Evolutionary conservation across 768 basidiomycete genomes (phyloP).

Genomic region (Sistotremastrum suecicum): DNA sequence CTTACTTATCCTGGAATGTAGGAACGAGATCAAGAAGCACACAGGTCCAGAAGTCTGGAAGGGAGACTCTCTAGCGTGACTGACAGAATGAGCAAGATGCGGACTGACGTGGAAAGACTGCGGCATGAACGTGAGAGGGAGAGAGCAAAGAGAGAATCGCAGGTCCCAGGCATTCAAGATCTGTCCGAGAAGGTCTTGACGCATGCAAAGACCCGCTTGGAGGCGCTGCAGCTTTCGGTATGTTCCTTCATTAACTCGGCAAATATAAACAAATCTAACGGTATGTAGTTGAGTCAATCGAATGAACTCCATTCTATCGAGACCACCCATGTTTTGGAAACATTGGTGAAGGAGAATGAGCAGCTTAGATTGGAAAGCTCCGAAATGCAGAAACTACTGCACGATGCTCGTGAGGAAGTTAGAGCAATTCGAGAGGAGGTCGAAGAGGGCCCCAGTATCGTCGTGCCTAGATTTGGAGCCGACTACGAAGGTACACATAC

Average conservation of each 20-base stretch:
- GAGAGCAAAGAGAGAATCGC: slow-evolving; percentile 37
- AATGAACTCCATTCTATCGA: slow-evolving; percentile 17
- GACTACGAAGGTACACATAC: too few species aligned
- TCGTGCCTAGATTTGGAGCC: slow-evolving; percentile 8
- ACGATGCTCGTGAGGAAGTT: slow-evolving; percentile 66
- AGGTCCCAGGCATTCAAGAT: slow-evolving; percentile 44
- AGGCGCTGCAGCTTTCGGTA: slow-evolving; percentile 46
- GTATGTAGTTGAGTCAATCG: background rate
- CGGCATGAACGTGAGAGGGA: slow-evolving; percentile 71
- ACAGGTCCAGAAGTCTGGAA: too few species aligned
- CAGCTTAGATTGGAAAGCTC: slow-evolving; percentile 66
- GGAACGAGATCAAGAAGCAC: too few species aligned
- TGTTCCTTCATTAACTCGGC: slow-evolving; percentile 11
- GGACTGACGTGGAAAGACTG: slow-evolving; percentile 12
- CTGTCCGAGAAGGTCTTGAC: slow-evolving; percentile 52
- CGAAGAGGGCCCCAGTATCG: slow-evolving; percentile 44
- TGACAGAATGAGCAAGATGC: too few species aligned
- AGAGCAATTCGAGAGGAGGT: slow-evolving; percentile 56
- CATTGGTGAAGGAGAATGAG: slow-evolving; percentile 80
- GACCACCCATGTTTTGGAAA: slow-evolving; percentile 57
- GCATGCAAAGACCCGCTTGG: slow-evolving; percentile 50
- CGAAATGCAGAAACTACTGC: slow-evolving; percentile 60
- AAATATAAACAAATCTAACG: slow-evolving; percentile 8
- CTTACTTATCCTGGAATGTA: too few species aligned
- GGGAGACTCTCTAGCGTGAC: too few species aligned